Percentiles rank a stretch among this genome's conserved stretches.
These are phyloP conservation scores for Pseudonitzschia multiseries DNA, from an alignment of 108 stramenopile genomes.

Conservation along the genomic window DNA sequence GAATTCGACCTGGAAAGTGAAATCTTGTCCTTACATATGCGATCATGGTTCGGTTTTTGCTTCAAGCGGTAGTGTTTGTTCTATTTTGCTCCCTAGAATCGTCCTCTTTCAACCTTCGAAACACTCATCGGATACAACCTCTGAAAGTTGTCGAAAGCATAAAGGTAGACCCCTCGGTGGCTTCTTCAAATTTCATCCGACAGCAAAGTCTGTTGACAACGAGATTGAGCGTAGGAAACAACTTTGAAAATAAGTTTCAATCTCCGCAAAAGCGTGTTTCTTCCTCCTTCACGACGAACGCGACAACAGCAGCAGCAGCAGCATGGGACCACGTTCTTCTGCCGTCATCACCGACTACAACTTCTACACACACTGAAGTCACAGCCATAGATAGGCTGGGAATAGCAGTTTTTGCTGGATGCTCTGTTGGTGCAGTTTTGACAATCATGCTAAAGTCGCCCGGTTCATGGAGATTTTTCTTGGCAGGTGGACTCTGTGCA, in stretches of 20 bases:
- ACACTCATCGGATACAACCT: background rate
- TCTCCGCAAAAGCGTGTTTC: background rate
- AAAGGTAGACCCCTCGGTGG: background rate
- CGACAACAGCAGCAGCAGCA: background rate
- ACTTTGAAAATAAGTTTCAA: background rate
- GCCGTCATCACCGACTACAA: background rate
- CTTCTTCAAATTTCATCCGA: background rate
- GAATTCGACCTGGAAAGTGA: background rate
- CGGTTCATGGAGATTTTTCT: conserved; percentile 69
- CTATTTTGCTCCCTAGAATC: conserved; percentile 3
- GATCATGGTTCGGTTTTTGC: background rate
- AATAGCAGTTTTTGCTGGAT: conserved; percentile 9
- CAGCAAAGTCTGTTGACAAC: background rate
- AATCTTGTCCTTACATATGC: background rate
- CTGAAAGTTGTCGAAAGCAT: background rate
- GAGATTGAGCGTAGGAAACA: background rate
- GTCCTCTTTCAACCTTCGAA: conserved; percentile 4
- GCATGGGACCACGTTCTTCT: conserved; percentile 12
- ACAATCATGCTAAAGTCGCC: conserved; percentile 21
- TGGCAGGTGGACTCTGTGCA: conserved; percentile 79
- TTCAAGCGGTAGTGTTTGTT: background rate
- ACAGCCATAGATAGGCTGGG: conserved; percentile 24
- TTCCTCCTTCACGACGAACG: background rate
- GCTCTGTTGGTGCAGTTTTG: conserved; percentile 9
- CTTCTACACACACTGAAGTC: conserved; percentile 6